Base-by-base conservation (phyloP, 208 protist genomes). In the Trypanosoma theileri region DNA sequence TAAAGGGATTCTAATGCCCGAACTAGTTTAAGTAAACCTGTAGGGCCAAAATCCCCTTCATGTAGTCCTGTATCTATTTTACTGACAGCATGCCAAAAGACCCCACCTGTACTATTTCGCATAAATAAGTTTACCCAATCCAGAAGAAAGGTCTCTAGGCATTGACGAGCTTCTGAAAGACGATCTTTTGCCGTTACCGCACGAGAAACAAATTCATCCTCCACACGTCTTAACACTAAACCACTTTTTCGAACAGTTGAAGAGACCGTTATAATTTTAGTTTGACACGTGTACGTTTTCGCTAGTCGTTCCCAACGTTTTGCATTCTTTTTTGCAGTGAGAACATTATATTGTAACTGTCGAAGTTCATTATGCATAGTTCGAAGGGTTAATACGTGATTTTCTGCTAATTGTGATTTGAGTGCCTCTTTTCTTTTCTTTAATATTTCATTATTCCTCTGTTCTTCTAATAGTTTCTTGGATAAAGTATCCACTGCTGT, bases 101-200 rank as follows among this genome's bases (percentile, higher is more conserved):
- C 40, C 41, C 59, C 50, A 16, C 12, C 16, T 17, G 56, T 3
- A 14, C 31, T 22, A 24, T 48, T 48, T 26, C 24, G 68, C 88
- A 94, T 94, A 28, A 90, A 67, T 44, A 26, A 52, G 76, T 94
- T 94, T 51, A 89, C 82, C 88, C 88, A 94, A 50, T 73, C 66
- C 28, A 94, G 63, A 55, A 93, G 69, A 60, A 93, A 75, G 45
- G 69, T 54, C 64, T 88, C 80, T 31, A 92, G 67, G 45, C 53
- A 68, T 31, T 57, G 52, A 50, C 73, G 62, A n/a, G 46, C 63
- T 40, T 69, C 63, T 12, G 14, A 17, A 41, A 46, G 22, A 60
- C 50, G 40, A 52, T 70, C 51, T 7, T 57, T 4, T 46, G 21
- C 3, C 0, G 3, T 16, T 24, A n/a, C 13, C 21, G 8, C 19